Evolutionary conservation across 768 basidiomycete species (phyloP), one percentile per base, ranked within the genome.

Genomic region (Hemileccinum impolitum): DNA sequence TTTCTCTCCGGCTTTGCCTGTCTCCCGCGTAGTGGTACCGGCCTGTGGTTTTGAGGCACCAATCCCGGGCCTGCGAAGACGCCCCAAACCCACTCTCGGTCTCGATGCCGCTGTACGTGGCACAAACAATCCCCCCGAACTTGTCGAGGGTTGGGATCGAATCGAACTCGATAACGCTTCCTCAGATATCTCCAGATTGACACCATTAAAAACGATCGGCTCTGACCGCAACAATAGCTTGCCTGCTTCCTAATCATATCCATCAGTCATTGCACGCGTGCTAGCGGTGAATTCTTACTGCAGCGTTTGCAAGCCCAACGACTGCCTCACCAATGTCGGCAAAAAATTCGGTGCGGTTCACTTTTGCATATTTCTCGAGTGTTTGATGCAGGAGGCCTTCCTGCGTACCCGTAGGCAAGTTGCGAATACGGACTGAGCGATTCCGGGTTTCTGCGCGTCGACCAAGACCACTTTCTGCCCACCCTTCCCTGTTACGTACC

Each of bases 371-470:
- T 67, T 92, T 95, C 64, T 94, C 91, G 4, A 99, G 70, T 0
- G 74, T 72, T 72, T 98, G 96, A 58, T 99, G 95, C 21, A 99
- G 68, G 1, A 98, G 71, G 2, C 90, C 95, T 62, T 98, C 96
- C 62, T 96, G 90, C 5, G 90, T 84, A 10, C 72, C 80, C 3
- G 78, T 61, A 14, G 91, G 90, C 18, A 99, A 75, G 43, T 84
- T 84, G 18, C 75, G 79, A 44, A 97, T 71, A 9, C 87, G 82
- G 8, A 98, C 75, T 17, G 88, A 89, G 15, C 91, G 82, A 53
- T 73, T 82, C 40, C 78, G 79, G 6, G 73, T 67, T 47, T 87
- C 90, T 12, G 75, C 78, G 36, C 70, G 65, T 54, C 72, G 71
- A 38, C 78, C 79, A 34, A 81, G 68, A 2, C 85, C 85, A 53